phyloP scores from a whole-genome alignment of 768 basidiomycete genomes.

The Mycena capillaripes region DNA sequence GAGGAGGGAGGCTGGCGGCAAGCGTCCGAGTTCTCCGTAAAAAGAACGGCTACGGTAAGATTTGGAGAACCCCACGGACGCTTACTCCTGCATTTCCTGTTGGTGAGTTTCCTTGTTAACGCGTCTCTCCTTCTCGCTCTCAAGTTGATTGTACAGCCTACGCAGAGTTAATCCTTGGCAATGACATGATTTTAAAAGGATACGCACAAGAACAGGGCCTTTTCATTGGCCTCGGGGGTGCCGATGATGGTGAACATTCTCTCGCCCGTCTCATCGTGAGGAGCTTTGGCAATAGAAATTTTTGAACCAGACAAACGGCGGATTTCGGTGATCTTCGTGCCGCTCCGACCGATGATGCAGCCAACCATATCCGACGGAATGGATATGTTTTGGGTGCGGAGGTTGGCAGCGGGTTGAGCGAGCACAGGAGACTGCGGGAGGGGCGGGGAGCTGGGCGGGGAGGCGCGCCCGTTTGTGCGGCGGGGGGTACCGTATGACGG shows the following conservation, averaged over 20 bases:
- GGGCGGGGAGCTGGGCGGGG: conserved; percentile 63
- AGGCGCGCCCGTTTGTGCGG: conserved; percentile 74
- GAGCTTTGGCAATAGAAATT: conserved; percentile 98
- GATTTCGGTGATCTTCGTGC: conserved; percentile 99
- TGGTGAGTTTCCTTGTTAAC: conserved; percentile 88
- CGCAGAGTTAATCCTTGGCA: neutral
- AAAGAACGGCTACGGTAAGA: conserved; percentile 29
- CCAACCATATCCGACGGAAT: conserved; percentile 99
- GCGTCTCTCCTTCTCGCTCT: conserved; percentile 95
- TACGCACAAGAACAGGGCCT: conserved; percentile 86
- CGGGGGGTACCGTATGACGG: conserved; percentile 62
- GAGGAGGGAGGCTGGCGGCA: conserved; percentile 20
- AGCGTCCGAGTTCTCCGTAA: conserved; percentile 17
- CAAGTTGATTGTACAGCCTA: conserved; percentile 91
- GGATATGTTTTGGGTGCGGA: conserved; percentile 98
- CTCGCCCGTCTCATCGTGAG: conserved; percentile 99
- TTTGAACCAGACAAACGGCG: conserved; percentile 97
- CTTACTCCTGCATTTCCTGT: conserved; percentile 68
- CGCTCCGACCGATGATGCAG: conserved; percentile 95
- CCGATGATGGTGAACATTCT: conserved; percentile 99
- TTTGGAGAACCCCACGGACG: conserved; percentile 12
- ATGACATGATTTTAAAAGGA: neutral
- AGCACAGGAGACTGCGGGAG: conserved; percentile 63
- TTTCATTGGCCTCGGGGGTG: conserved; percentile 96
- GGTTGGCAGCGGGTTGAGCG: conserved; percentile 76